Evolutionary conservation across 345 rosid species (phyloP), one percentile per base, ranked within the genome.

Genomic region (Bretschneidera sinensis): DNA sequence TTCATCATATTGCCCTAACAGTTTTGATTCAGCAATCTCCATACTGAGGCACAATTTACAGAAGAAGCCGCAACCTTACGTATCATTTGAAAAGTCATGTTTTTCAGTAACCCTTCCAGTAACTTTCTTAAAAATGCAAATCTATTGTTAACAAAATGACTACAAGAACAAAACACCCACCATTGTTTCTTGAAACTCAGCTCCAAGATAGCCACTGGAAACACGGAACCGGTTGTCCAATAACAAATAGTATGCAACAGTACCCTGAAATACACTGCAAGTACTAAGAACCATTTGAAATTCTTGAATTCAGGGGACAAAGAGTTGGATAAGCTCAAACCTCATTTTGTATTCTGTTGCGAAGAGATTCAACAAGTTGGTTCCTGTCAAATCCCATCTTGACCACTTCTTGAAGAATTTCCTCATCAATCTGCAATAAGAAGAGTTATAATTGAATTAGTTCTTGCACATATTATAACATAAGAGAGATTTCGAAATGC

Each of bases 231-330:
- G 74, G 48, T 88, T 91, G 79, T 90, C 96, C 79, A 90, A 62
- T 56, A 86, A 75, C 68, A 94, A 61, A 78, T 91, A 91, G 76
- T 94, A 94, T 11, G 99, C 83, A 57, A 94, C 95, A 69, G 97
- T 94, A 59, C 79, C 99, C 99, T 94, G 89, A 66, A 72, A 83
- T 58, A 71, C 60, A 33, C 14, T 9, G 9, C 50, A 65, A 17
- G 52, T 33, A 51, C 58, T 60, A 66, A 47, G 69, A 49, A 10
- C 51, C 11, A 54, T 20, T 28, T 57, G 49, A 49, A 49, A 57
- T 63, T 63, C 14, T 49, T 20, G 25, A 43, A 7, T 9, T 16
- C 58, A 48, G 43, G 33, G 60, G 39, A 51, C 9, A 51, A 24
- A 43, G 62, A 65, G 22, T 61, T 45, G 43, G 34, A 66, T 49